phyloP scores from a whole-genome alignment of 108 stramenopile genomes.

The Fragilariopsis cylindrus region DNA sequence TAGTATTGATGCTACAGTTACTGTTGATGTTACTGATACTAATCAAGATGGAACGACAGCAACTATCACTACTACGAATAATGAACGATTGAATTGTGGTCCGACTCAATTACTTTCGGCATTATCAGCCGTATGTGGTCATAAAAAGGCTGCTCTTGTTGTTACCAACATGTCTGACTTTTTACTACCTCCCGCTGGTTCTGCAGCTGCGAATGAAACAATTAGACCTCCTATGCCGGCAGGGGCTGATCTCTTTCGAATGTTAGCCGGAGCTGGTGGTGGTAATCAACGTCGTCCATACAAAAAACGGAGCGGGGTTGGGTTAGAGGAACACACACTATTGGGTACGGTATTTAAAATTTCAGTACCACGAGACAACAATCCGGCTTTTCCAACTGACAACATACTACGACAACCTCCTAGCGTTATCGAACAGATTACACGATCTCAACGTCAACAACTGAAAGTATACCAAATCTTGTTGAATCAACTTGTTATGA shows the following conservation, averaged over 20 bases:
- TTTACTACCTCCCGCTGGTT: constrained; percentile 55
- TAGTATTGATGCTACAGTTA: constrained; percentile 38
- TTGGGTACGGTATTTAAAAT: constrained; percentile 68
- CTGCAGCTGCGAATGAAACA: constrained; percentile 52
- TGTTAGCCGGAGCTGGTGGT: constrained; percentile 40
- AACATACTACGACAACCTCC: constrained; percentile 39
- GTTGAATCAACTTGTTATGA: constrained; percentile 63
- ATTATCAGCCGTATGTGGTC: constrained; percentile 56
- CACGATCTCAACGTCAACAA: constrained; percentile 56
- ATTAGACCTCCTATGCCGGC: constrained; percentile 48
- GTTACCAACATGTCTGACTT: constrained; percentile 53
- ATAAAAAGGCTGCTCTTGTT: constrained; percentile 70
- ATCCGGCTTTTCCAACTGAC: constrained; percentile 47
- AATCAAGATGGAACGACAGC: constrained; percentile 1
- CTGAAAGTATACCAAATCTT: constrained; percentile 66
- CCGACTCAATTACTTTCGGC: constrained; percentile 58
- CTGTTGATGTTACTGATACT: constrained; percentile 42
- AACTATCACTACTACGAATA: neutral
- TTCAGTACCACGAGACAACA: constrained; percentile 61
- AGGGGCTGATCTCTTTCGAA: constrained; percentile 30
- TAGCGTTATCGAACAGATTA: constrained; percentile 54
- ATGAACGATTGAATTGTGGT: constrained; percentile 20
- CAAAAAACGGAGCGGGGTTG: constrained; percentile 72
- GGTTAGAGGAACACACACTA: constrained; percentile 75
- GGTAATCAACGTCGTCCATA: constrained; percentile 30